Conservation (phyloP, 1,284 basidiomycete species). For the Waitea zeae region DNA sequence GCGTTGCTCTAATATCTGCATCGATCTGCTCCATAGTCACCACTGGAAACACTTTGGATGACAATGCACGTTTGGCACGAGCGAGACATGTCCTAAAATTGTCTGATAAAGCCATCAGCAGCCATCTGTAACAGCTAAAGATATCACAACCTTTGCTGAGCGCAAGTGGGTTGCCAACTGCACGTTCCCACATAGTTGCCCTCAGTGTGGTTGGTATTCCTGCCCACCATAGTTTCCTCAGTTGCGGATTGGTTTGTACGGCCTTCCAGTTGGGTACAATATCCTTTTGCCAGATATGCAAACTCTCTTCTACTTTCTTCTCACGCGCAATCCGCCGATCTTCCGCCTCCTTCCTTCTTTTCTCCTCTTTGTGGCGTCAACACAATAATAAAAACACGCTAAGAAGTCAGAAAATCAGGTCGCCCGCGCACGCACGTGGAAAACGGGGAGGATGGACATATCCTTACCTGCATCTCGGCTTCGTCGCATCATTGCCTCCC, state of each 20-base stretch:
- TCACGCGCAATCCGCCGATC: slow-evolving; percentile 54
- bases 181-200: slow-evolving; percentile 75
- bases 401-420: not conserved
- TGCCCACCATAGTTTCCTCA: slow-evolving; percentile 80
- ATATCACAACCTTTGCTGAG: slow-evolving; percentile 59
- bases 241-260: slow-evolving; percentile 41
- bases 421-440: too few relatives aligned
- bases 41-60: slow-evolving; percentile 56
- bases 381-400: not conserved
- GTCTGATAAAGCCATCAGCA: slow-evolving; percentile 31
- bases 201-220: slow-evolving; percentile 82
- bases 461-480: slow-evolving; percentile 52
- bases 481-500: slow-evolving; percentile 84
- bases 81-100: slow-evolving; percentile 57
- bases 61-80: slow-evolving; percentile 58
- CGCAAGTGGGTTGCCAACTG: slow-evolving; percentile 79
- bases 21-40: slow-evolving; percentile 61
- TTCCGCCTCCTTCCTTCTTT: slow-evolving; percentile 40
- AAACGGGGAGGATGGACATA: too few relatives aligned
- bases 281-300: slow-evolving; percentile 61
- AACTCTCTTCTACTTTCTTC: slow-evolving; percentile 47
- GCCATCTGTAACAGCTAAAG: slow-evolving; percentile 3
- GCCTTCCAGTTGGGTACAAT: slow-evolving; percentile 75
- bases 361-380: slow-evolving; percentile 34
- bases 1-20: slow-evolving; percentile 60